A percentile compares a stretch with the other conserved stretches of the same genome.
phyloP scores from a whole-genome alignment of 2,329 filamentous ascomycete genomes.

The Pezicula rhizophila region DNA sequence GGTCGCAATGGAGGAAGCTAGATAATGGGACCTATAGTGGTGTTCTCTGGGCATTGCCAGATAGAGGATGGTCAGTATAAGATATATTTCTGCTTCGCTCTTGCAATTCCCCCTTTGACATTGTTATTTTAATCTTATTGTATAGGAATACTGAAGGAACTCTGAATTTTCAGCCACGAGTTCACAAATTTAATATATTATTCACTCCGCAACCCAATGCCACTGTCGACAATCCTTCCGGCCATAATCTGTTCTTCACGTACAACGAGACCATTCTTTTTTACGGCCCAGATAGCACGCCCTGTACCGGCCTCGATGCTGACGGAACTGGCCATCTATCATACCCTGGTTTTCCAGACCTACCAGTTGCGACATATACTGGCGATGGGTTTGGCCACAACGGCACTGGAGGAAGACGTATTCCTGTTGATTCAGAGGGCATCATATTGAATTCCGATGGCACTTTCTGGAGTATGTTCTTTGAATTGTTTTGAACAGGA shows the following conservation, averaged over 20 bases:
- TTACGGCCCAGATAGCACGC: constrained; percentile 54
- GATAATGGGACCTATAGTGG: constrained; percentile 47
- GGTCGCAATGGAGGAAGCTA: constrained; percentile 50
- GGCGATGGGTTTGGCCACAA: constrained; percentile 62
- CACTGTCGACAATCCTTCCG: constrained; percentile 44
- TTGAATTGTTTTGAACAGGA: background rate
- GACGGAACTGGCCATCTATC: constrained; percentile 45
- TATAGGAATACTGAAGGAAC: constrained; percentile 63
- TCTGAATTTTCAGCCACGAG: constrained; percentile 58
- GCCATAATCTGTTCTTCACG: constrained; percentile 53
- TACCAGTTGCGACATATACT: constrained; percentile 57
- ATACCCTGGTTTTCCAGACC: constrained; percentile 52
- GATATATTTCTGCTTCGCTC: no score
- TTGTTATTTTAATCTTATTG: background rate
- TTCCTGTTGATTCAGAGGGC: constrained; percentile 62
- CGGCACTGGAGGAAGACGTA: constrained; percentile 52
- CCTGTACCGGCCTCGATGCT: constrained; percentile 58
- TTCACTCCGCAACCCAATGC: constrained; percentile 48
- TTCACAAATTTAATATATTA: constrained; percentile 61
- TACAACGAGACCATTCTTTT: constrained; percentile 63
- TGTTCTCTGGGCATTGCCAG: constrained; percentile 56
- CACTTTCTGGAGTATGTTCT: constrained; percentile 54
- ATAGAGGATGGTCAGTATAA: constrained; percentile 54
- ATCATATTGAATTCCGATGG: constrained; percentile 54
- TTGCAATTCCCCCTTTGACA: background rate